phyloP scores from a whole-genome alignment of 148 eudicot genomes.

The Heliosperma pusillum region DNA sequence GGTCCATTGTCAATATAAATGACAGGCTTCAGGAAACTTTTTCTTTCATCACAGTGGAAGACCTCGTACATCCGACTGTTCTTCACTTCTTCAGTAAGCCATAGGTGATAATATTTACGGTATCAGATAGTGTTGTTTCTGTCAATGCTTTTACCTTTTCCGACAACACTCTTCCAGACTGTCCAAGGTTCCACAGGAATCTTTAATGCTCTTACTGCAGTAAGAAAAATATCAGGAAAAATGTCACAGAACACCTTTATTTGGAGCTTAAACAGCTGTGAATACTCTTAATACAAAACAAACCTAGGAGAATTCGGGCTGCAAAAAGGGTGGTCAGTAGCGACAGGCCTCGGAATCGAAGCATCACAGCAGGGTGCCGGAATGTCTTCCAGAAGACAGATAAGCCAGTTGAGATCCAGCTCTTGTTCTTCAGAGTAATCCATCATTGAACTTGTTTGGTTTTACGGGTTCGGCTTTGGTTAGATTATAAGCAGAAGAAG shows the following conservation, averaged over 20 bases:
- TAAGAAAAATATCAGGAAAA: not conserved
- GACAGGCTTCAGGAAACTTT: no score
- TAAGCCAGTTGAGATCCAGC: constrained; percentile 23
- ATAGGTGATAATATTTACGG: no score
- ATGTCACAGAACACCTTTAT: not conserved
- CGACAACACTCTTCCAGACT: constrained; percentile 7
- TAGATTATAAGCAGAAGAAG: no score
- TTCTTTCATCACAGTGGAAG: no score
- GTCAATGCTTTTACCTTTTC: constrained; percentile 17
- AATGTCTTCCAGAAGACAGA: constrained; percentile 23
- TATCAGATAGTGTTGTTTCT: no score
- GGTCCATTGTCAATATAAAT: not conserved
- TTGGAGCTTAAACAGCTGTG: not conserved
- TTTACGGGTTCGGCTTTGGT: not conserved
- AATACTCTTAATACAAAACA: not conserved
- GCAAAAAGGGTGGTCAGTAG: not conserved
- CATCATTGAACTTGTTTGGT: not conserved
- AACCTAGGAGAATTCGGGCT: constrained; percentile 19
- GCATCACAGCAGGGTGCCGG: constrained; percentile 13
- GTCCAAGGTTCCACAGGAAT: constrained; percentile 6
- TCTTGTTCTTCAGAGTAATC: constrained; percentile 18
- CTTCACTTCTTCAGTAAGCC: no score
- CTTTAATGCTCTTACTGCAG: constrained; percentile 19
- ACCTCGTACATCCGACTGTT: no score
- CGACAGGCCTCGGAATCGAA: not conserved